Evolutionary conservation across 306 rosid species (phyloP).

Genomic region (Cajanus cajan): DNA sequence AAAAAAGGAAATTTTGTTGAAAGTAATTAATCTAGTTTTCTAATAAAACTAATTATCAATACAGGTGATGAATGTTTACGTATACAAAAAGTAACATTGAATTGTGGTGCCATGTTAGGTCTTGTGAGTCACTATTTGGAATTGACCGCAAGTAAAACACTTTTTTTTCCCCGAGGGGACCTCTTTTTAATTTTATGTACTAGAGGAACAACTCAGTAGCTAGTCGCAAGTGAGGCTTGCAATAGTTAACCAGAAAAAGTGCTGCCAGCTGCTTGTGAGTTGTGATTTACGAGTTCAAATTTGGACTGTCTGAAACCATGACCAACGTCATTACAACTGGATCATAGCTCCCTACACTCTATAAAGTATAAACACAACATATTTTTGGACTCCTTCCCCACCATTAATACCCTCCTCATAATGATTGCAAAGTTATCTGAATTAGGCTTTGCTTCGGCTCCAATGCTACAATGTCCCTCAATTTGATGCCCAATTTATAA

Average conservation of each 20-base stretch:
- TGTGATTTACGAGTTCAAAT: background rate
- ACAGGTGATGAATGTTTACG: no score
- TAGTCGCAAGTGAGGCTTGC: background rate
- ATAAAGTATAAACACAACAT: no score
- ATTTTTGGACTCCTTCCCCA: no score
- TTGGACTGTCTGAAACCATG: background rate
- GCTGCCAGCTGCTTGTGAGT: background rate
- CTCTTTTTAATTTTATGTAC: background rate
- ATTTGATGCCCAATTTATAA: no score
- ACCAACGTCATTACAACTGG: background rate
- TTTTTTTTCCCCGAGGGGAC: background rate
- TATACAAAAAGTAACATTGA: no score
- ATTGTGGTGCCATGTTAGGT: background rate
- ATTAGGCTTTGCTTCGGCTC: no score
- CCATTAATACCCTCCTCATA: no score
- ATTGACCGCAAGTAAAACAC: background rate
- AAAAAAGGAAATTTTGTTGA: no score
- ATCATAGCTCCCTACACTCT: background rate
- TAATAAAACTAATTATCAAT: no score
- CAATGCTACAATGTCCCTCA: no score
- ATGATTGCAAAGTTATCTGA: no score
- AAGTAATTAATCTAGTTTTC: no score
- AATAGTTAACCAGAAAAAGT: background rate
- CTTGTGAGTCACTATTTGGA: background rate
- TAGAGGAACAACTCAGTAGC: background rate